phyloP scores from a whole-genome alignment of 2,329 filamentous ascomycete genomes.

The Fusarium transvaalense region DNA sequence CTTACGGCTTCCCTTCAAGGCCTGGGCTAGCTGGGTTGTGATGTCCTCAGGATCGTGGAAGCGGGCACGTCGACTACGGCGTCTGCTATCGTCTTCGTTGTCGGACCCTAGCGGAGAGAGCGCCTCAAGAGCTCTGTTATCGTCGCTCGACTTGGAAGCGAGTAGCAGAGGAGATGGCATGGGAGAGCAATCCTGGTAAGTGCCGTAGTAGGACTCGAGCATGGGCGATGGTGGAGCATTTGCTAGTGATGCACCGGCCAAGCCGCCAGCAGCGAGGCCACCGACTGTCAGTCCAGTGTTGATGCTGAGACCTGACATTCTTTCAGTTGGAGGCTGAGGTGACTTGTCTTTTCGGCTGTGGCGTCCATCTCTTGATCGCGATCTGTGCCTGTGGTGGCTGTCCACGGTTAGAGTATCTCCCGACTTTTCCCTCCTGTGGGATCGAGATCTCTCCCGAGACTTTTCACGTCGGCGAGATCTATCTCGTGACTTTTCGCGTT shows the following conservation, averaged over 20 bases:
- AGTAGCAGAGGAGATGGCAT: slow-evolving; percentile 87
- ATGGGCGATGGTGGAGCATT: slow-evolving; percentile 83
- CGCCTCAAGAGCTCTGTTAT: slow-evolving; percentile 61
- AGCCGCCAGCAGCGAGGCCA: slow-evolving; percentile 39
- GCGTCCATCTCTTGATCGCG: slow-evolving; percentile 32
- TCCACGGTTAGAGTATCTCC: slow-evolving; percentile 27
- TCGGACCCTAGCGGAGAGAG: slow-evolving; percentile 67
- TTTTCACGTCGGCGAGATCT: slow-evolving; percentile 44
- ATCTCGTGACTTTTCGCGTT: slow-evolving; percentile 46
- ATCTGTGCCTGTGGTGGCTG: slow-evolving; percentile 37
- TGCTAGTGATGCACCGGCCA: slow-evolving; percentile 60
- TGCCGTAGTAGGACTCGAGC: slow-evolving; percentile 91
- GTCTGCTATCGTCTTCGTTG: slow-evolving; percentile 57
- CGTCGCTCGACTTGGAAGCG: slow-evolving; percentile 63
- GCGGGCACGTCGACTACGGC: slow-evolving; percentile 71
- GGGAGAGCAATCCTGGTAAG: slow-evolving; percentile 92
- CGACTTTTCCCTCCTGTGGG: slow-evolving; percentile 44
- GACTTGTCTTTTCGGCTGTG: slow-evolving; percentile 56
- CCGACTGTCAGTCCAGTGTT: slow-evolving; percentile 55
- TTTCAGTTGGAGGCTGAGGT: slow-evolving; percentile 61
- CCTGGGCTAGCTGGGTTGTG: slow-evolving; percentile 79
- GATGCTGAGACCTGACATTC: slow-evolving; percentile 67
- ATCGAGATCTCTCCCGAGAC: slow-evolving; percentile 43
- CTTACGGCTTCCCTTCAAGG: slow-evolving; percentile 74
- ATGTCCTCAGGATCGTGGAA: slow-evolving; percentile 89